Conservation (phyloP, 768 basidiomycete species). For the Lactarius evosmus region DNA sequence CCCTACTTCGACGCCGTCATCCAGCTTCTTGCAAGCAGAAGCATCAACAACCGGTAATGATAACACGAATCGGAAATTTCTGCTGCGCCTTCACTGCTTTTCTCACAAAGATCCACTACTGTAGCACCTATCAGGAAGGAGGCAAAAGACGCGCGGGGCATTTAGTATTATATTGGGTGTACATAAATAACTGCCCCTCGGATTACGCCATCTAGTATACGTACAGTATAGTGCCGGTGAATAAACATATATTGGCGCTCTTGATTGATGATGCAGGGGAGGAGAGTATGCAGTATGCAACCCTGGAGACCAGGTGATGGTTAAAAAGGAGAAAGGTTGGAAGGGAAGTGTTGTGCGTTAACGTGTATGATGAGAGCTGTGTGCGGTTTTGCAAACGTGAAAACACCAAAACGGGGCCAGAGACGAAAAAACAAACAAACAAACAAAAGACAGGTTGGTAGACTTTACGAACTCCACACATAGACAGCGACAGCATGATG, state of each 20-base stretch:
- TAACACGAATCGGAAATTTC: background rate
- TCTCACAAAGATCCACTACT: conserved; percentile 1
- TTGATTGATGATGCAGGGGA: conserved; percentile 2
- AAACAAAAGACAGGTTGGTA: conserved; percentile 6
- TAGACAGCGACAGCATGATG: conserved; percentile 6
- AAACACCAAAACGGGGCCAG: background rate
- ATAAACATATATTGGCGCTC: conserved; percentile 25
- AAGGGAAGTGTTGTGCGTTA: conserved; percentile 12
- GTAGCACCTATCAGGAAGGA: background rate
- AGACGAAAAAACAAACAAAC: conserved; percentile 2
- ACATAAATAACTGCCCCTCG: conserved; percentile 20
- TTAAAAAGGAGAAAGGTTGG: background rate
- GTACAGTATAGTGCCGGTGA: conserved; percentile 18
- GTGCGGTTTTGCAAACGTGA: conserved; percentile 6
- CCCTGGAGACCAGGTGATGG: background rate
- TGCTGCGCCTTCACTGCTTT: background rate
- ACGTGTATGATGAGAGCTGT: background rate
- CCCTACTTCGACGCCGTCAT: background rate
- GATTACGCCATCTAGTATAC: conserved; percentile 25
- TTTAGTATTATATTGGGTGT: conserved; percentile 20
- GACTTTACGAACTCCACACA: conserved; percentile 7
- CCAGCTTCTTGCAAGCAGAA: background rate
- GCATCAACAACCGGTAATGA: background rate
- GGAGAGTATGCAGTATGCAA: conserved; percentile 1
- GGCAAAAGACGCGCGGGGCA: background rate